These are phyloP conservation scores for Rhododendron ovatum DNA, from an alignment of 148 eudicot genomes.

Conservation along the genomic window DNA sequence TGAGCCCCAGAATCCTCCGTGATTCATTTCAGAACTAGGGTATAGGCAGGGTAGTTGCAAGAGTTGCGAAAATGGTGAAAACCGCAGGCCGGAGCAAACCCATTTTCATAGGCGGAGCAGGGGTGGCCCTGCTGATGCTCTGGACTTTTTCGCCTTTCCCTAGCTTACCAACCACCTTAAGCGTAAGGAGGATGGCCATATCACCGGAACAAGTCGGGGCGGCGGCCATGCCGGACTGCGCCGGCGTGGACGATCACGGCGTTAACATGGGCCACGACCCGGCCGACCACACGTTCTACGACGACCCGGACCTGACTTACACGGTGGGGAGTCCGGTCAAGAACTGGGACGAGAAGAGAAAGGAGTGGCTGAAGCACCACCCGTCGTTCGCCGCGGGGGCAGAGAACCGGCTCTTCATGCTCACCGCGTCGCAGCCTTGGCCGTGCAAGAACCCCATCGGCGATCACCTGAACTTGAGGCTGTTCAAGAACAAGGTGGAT, in stretches of 20 bases:
- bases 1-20: not conserved
- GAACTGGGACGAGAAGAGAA: conserved; percentile 32
- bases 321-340: conserved; percentile 16
- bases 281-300: not conserved
- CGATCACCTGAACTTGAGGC: conserved; percentile 23
- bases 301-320: conserved; percentile 18
- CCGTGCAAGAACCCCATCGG: conserved; percentile 31
- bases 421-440: conserved; percentile 26
- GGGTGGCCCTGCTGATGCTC: not conserved
- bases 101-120: not conserved
- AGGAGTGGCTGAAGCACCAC: conserved; percentile 25
- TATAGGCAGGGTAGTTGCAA: not conserved
- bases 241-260: not conserved
- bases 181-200: not conserved
- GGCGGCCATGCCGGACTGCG: not conserved
- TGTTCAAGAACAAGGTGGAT: conserved; percentile 40
- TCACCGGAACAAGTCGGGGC: not conserved
- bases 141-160: not conserved
- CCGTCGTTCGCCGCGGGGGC: conserved; percentile 19
- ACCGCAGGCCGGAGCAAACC: not conserved
- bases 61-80: not conserved
- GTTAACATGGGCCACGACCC: not conserved
- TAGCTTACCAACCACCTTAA: not conserved
- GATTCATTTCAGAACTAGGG: not conserved
- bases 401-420: conserved; percentile 14